phyloP scores from a whole-genome alignment of 2,329 filamentous ascomycete species.

The Colletotrichum siamense region DNA sequence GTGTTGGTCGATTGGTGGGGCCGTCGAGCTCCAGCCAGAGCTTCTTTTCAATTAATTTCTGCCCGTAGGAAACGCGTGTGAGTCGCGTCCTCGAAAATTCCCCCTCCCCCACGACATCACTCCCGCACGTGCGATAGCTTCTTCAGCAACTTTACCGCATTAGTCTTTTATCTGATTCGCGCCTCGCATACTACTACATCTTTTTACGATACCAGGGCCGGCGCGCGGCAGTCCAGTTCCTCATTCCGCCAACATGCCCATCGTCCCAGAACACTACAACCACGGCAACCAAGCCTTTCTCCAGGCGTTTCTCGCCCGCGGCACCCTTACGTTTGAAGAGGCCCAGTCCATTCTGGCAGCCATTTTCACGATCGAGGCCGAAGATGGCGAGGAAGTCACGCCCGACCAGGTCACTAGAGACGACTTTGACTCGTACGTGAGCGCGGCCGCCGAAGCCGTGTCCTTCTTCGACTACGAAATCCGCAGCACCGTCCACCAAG shows the following conservation, averaged over 20 bases:
- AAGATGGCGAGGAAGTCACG: slow-evolving; percentile 43
- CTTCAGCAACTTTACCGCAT: not conserved
- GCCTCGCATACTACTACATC: not conserved
- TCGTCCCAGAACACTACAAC: slow-evolving; percentile 42
- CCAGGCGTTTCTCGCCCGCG: slow-evolving; percentile 83
- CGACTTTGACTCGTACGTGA: slow-evolving; percentile 72
- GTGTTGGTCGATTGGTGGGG: not conserved
- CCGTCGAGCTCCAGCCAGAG: not conserved
- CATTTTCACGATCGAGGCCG: slow-evolving; percentile 67
- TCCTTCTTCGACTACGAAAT: slow-evolving; percentile 89
- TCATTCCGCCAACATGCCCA: slow-evolving; percentile 10
- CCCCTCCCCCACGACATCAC: not conserved
- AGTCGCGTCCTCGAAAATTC: not conserved
- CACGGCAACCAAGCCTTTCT: slow-evolving; percentile 86
- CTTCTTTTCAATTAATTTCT: not conserved
- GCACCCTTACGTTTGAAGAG: slow-evolving; percentile 77
- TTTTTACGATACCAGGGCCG: not conserved
- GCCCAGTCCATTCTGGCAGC: slow-evolving; percentile 76
- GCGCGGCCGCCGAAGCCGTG: slow-evolving; percentile 73
- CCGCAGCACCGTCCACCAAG: slow-evolving; percentile 74
- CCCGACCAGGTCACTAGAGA: slow-evolving; percentile 71
- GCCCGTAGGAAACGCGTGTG: not conserved
- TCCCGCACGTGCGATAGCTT: not conserved
- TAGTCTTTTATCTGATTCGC: not conserved
- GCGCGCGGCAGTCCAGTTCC: not conserved